Percentiles rank a stretch among this genome's conserved stretches.
These are phyloP conservation scores for Thelonectria blattea DNA, from an alignment of 2,329 filamentous ascomycete species.

Conservation along the genomic window DNA sequence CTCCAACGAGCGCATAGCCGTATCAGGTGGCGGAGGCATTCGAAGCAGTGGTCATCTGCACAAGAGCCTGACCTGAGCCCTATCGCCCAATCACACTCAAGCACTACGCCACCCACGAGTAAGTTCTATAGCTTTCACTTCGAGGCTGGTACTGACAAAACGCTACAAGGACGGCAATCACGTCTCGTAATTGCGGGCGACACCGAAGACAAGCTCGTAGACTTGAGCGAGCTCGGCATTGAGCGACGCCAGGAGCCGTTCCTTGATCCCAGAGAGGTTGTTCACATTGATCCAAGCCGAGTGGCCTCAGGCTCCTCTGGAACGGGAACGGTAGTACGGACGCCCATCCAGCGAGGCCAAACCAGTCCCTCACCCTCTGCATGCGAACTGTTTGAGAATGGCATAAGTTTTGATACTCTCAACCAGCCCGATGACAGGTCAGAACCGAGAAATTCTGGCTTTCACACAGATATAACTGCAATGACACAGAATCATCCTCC, in stretches of 20 bases:
- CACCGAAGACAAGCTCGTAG: conserved; percentile 19
- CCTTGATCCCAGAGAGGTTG: too few species aligned
- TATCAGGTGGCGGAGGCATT: conserved; percentile 53
- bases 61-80: conserved; percentile 57
- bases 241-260: not conserved
- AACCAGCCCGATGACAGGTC: conserved; percentile 7
- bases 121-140: conserved; percentile 26
- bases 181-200: not conserved
- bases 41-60: conserved; percentile 58
- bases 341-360: conserved; percentile 37
- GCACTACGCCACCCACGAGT: conserved; percentile 31
- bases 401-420: conserved; percentile 38
- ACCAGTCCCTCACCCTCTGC: conserved; percentile 33
- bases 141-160: conserved; percentile 19
- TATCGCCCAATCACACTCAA: conserved; percentile 51
- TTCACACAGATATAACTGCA: not conserved
- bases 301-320: conserved; percentile 40
- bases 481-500: not conserved
- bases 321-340: conserved; percentile 50
- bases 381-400: conserved; percentile 42
- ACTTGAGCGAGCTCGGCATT: conserved; percentile 12
- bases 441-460: not conserved
- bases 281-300: not conserved
- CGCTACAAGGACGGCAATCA: conserved; percentile 16
- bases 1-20: conserved; percentile 37